Percentiles rank a stretch among this genome's conserved stretches.
These are phyloP conservation scores for Colletotrichum orchidophilum DNA, from an alignment of 2,329 filamentous ascomycete genomes.

Conservation along the genomic window DNA sequence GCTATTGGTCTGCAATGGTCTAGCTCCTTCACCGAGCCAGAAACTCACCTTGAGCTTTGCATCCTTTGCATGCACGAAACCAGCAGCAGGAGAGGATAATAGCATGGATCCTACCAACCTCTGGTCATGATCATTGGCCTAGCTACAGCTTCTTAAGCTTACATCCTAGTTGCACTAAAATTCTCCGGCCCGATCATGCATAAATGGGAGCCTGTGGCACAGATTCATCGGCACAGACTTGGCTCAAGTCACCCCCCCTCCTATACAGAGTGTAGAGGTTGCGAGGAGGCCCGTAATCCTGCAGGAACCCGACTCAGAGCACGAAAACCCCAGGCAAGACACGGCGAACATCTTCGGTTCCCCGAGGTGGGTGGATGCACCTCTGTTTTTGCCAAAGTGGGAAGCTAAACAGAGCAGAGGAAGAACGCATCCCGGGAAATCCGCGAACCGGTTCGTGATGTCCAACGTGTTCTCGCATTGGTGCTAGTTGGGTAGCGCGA, in stretches of 20 bases:
- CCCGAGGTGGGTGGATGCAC: background rate
- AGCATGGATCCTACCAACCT: background rate
- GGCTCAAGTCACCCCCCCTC: background rate
- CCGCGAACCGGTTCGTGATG: conserved; percentile 13
- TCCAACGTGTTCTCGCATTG: background rate
- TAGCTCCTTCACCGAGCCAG: conserved; percentile 2
- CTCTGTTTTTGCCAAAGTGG: background rate
- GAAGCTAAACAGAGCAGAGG: background rate
- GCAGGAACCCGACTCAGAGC: conserved; percentile 9
- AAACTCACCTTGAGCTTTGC: background rate
- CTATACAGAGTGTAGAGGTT: background rate
- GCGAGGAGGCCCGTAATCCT: background rate
- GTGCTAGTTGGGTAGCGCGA: conserved; percentile 17
- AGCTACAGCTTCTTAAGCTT: background rate
- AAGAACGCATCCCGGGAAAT: background rate
- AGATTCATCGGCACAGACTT: background rate
- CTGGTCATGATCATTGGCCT: background rate
- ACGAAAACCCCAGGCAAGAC: background rate
- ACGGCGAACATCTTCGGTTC: background rate
- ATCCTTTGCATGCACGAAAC: background rate
- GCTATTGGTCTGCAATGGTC: conserved; percentile 4
- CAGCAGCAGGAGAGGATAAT: background rate
- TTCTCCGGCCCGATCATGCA: background rate
- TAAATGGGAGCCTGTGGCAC: background rate
- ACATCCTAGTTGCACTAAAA: background rate